phyloP scores from a whole-genome alignment of 768 basidiomycete genomes.

The Rhodotorula paludigena region DNA sequence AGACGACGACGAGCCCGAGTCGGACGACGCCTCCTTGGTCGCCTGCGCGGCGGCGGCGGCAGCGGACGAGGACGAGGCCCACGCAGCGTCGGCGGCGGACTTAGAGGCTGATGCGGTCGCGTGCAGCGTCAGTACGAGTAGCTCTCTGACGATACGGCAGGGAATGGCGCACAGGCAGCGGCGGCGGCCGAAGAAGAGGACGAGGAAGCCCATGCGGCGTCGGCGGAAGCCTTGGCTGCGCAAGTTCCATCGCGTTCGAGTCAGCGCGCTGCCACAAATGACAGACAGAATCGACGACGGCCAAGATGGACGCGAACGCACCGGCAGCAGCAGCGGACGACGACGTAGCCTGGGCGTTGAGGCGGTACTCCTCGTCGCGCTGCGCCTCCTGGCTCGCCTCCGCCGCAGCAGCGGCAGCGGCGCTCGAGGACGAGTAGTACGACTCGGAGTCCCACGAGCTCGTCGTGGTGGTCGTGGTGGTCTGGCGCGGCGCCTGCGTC shows the following conservation, averaged over 20 bases:
- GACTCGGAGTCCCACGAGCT: slow-evolving; percentile 8
- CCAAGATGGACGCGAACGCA: neutral
- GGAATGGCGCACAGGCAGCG: neutral
- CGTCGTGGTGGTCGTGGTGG: slow-evolving; percentile 1
- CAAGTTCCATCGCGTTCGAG: neutral
- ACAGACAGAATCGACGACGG: too few relatives aligned
- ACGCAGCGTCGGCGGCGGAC: slow-evolving; percentile 9
- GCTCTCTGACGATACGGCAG: too few relatives aligned
- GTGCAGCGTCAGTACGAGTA: too few relatives aligned
- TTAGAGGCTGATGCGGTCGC: neutral
- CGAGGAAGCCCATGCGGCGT: slow-evolving; percentile 15
- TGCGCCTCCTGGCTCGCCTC: too few relatives aligned
- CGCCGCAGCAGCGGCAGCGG: neutral
- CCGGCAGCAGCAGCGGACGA: slow-evolving; percentile 5
- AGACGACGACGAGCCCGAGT: neutral
- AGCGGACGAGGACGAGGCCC: slow-evolving; percentile 11
- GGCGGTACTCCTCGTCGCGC: too few relatives aligned
- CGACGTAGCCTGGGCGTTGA: neutral
- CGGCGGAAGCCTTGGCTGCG: slow-evolving; percentile 8
- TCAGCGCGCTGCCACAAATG: neutral
- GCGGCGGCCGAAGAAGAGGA: slow-evolving; percentile 13
- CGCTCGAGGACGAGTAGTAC: neutral
- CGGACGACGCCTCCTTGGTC: neutral
- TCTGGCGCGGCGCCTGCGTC: neutral
- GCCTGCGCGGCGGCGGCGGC: slow-evolving; percentile 19